phyloP scores from a whole-genome alignment of 495 filamentous ascomycete genomes.

The Apodospora peruviana region DNA sequence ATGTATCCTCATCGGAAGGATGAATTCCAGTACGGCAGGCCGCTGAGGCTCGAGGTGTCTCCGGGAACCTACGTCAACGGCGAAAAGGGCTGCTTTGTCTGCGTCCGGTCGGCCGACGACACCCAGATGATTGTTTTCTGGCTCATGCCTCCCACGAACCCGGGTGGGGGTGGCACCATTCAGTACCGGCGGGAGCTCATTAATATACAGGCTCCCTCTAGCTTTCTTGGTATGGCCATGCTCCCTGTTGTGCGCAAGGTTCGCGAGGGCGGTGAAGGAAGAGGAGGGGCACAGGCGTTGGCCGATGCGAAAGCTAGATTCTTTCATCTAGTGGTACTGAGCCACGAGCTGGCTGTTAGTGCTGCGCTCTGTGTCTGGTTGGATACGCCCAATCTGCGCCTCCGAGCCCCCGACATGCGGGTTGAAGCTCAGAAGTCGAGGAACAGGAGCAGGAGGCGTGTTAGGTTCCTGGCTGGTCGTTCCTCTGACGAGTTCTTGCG shows the following conservation, averaged over 20 bases:
- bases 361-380: slow-evolving; percentile 25
- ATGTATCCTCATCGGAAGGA: slow-evolving; percentile 45
- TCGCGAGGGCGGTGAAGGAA: not conserved
- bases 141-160: slow-evolving; percentile 20
- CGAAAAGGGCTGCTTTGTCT: slow-evolving; percentile 19
- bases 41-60: slow-evolving; percentile 30
- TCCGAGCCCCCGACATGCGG: slow-evolving; percentile 5
- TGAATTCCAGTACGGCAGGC: slow-evolving; percentile 19
- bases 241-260: slow-evolving; percentile 13
- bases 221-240: slow-evolving; percentile 15
- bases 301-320: slow-evolving; percentile 14
- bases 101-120: slow-evolving; percentile 17
- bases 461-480: slow-evolving; percentile 5
- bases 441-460: slow-evolving; percentile 3
- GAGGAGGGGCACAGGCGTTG: slow-evolving; percentile 2
- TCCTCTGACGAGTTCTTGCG: no score
- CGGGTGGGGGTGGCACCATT: slow-evolving; percentile 3
- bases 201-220: slow-evolving; percentile 6
- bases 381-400: slow-evolving; percentile 3
- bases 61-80: slow-evolving; percentile 12
- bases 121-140: slow-evolving; percentile 20
- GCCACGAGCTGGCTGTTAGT: slow-evolving; percentile 18
- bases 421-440: not conserved
- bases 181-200: slow-evolving; percentile 17
- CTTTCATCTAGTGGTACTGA: slow-evolving; percentile 26